Evolutionary conservation across 2,329 filamentous ascomycete genomes (phyloP).

Genomic region (Ophiocordyceps polyrhachis-furcata): DNA sequence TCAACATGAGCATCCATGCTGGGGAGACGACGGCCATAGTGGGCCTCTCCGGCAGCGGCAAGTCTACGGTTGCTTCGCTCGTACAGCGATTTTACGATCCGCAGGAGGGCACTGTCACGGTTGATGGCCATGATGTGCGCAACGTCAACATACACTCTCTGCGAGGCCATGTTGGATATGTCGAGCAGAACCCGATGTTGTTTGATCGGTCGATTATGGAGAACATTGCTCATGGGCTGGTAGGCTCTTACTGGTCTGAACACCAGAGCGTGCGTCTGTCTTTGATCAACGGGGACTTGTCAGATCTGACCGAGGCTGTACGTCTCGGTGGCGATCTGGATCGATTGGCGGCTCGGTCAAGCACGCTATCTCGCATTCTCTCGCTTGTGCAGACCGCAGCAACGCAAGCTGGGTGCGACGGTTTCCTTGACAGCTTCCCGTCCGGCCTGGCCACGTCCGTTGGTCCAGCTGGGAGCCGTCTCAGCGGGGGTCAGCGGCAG

Average conservation of each 20-base stretch:
- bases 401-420: conserved; percentile 36
- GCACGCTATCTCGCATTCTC: neutral
- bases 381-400: conserved; percentile 29
- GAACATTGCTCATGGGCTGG: conserved; percentile 30
- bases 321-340: neutral
- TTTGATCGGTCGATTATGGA: conserved; percentile 27
- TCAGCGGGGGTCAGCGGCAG: conserved; percentile 43
- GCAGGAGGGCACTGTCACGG: conserved; percentile 23
- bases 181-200: conserved; percentile 26
- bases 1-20: conserved; percentile 28
- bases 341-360: neutral
- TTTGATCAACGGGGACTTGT: neutral
- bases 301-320: conserved; percentile 22
- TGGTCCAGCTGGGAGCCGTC: conserved; percentile 31
- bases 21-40: conserved; percentile 36
- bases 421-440: conserved; percentile 34
- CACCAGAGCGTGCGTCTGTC: conserved; percentile 21
- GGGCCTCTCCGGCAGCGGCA: conserved; percentile 38
- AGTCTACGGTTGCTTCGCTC: conserved; percentile 36
- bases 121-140: conserved; percentile 29
- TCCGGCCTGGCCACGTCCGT: conserved; percentile 34
- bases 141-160: conserved; percentile 26
- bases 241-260: conserved; percentile 21
- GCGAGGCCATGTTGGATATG: conserved; percentile 22
- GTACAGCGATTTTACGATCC: conserved; percentile 40